A percentile compares a stretch with the other conserved stretches of the same genome.
Conservation (phyloP, 306 rosid species). For the Acacia crassicarpa region DNA sequence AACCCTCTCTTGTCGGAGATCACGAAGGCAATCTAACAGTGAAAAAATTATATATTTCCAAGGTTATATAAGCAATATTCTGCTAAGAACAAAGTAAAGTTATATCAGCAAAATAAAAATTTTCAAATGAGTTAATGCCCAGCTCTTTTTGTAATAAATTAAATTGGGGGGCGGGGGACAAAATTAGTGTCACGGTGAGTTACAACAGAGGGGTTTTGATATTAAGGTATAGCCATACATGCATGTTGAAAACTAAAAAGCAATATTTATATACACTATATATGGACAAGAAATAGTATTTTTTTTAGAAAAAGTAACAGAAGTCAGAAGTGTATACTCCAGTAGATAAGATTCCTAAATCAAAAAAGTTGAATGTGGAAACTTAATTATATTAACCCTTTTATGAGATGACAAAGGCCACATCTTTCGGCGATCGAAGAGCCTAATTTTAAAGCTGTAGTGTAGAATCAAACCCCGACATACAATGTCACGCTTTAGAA, state of each 20-base stretch:
- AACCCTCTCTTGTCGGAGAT: not conserved
- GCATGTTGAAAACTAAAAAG: not conserved
- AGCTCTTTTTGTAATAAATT: not conserved
- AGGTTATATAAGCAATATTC: not conserved
- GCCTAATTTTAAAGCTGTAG: not conserved
- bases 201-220: not conserved
- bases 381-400: not conserved
- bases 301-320: not conserved
- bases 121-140: not conserved
- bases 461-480: constrained; percentile 2
- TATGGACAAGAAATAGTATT: not conserved
- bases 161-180: not conserved
- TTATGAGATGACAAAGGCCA: not conserved
- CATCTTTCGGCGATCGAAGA: not conserved
- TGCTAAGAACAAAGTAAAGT: not conserved
- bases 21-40: not conserved
- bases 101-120: not conserved
- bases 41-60: not conserved
- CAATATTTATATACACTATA: not conserved
- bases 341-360: not conserved
- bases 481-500: not conserved
- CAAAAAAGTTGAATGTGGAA: not conserved
- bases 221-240: not conserved
- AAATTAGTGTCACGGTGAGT: not conserved
- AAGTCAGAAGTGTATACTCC: not conserved